A percentile compares a stretch with the other conserved stretches of the same genome.
Conservation (phyloP, 805 yeast genomes). For the Nakazawaea wyomingensis region DNA sequence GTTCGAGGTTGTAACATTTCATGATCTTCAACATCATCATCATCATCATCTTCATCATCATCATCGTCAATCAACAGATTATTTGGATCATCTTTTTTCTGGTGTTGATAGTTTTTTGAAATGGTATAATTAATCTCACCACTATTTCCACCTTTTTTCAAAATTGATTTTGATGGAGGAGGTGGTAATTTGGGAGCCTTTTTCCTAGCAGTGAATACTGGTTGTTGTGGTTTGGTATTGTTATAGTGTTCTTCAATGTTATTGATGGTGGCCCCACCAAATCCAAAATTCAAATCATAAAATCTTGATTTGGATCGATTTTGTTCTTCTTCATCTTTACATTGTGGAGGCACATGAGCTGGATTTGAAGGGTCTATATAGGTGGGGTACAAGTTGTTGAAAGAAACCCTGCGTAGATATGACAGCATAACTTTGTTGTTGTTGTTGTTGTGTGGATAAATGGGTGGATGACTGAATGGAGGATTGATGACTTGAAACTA, state of each 20-base stretch:
- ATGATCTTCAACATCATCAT: conserved; percentile 9
- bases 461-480: neutral
- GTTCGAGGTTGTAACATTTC: neutral
- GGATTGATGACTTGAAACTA: no score
- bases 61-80: neutral
- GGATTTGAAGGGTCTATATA: conserved; percentile 20
- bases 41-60: conserved; percentile 9
- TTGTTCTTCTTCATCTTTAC: conserved; percentile 10
- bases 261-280: conserved; percentile 20
- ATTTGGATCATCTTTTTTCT: conserved; percentile 1
- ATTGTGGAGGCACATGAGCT: conserved; percentile 16
- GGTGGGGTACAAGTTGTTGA: conserved; percentile 34
- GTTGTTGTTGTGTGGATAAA: neutral
- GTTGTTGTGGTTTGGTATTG: neutral
- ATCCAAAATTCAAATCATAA: conserved; percentile 17
- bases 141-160: conserved; percentile 29
- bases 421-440: conserved; percentile 4
- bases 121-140: conserved; percentile 15
- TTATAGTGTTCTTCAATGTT: conserved; percentile 13
- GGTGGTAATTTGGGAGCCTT: conserved; percentile 21
- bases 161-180: conserved; percentile 33
- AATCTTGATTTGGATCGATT: neutral
- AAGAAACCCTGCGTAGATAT: conserved; percentile 37
- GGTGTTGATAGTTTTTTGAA: conserved; percentile 1
- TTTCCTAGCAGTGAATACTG: conserved; percentile 15